Base-by-base conservation (phyloP, 2,329 filamentous ascomycete genomes). In the Huntiella savannae region DNA sequence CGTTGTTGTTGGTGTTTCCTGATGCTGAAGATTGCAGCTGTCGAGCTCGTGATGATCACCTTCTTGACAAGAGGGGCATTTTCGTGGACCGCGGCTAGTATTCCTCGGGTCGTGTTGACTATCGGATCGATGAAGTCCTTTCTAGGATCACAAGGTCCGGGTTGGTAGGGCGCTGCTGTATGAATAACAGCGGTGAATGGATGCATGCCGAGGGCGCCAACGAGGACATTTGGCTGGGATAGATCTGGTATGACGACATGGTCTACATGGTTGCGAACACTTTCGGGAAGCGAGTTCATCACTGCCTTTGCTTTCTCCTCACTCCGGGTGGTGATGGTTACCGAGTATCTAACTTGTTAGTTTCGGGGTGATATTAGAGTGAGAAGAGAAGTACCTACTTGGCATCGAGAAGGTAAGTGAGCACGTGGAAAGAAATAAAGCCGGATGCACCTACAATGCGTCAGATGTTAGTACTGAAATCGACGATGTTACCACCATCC, bases 151-250 rank as follows among this genome's bases (percentile, higher is more conserved):
- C 71, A 68, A 40, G 78, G 69, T 42, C 76, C 75, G 57, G 77
- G 71, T 54, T 82, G 77, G 63, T 82, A 87, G 0, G 83, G 82
- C 0, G 73, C 78, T 2, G 81, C 79, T 4, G 79, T 83, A 58
- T 85, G 79, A 44, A 85, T 68, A 42, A 88, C 79, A 40, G 71
- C 77, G 54, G 83, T 77, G 51, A 88, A 82, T 0, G 75, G 72
- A 0, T 61, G 36, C 16, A 49, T 49, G 38, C 40, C 35, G 32
- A 49, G 22, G n/a, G 47, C 71, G 50, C 71, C 60, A 48, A 81
- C 72, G 53, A 91, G 92, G 17, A 80, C 82, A 13, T 71, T 72
- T 16, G 75, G 69, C 51, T 75, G 57, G 0, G 79, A 77, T 52
- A 92, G 77, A 53, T 92, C 81, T 42, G 75, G 68, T 10, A 92